These are phyloP conservation scores for Extremus antarcticus DNA, from an alignment of 495 filamentous ascomycete species.

Conservation along the genomic window DNA sequence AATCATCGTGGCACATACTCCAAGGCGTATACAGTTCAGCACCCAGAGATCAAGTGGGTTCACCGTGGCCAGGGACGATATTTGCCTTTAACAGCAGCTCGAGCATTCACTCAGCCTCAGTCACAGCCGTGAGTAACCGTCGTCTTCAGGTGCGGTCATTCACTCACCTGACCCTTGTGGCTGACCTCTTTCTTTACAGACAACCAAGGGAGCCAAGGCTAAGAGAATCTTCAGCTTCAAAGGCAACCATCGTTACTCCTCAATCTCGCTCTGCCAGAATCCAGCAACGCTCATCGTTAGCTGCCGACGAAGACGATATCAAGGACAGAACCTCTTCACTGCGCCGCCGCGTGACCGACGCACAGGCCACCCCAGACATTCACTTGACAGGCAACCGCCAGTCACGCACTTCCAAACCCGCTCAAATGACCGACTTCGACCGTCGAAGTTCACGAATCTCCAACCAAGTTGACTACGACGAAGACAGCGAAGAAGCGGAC, in stretches of 20 bases:
- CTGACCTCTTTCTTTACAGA: not conserved
- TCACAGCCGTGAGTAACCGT: not conserved
- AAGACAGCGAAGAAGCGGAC: not conserved
- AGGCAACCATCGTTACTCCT: not conserved
- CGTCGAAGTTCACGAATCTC: conserved; percentile 1
- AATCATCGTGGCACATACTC: conserved; percentile 19
- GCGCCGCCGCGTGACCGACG: not conserved
- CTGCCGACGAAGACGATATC: not conserved
- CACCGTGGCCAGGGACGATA: conserved; percentile 20
- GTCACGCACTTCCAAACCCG: conserved; percentile 8
- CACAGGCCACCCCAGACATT: not conserved
- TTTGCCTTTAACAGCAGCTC: conserved; percentile 6
- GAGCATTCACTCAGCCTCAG: not conserved
- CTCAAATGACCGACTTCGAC: conserved; percentile 2
- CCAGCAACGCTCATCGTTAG: not conserved
- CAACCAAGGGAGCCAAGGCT: not conserved
- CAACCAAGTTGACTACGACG: conserved; percentile 2
- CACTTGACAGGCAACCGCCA: conserved; percentile 3
- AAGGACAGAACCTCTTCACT: not conserved
- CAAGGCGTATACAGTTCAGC: conserved; percentile 6
- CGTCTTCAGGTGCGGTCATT: not conserved
- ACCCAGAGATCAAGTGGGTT: conserved; percentile 20
- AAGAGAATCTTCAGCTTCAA: not conserved
- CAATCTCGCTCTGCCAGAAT: too few relatives aligned
- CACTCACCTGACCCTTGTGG: not conserved